Evolutionary conservation across 257 asterid species (phyloP), one percentile per base, ranked within the genome.

Genomic region (Paulownia fortunei): DNA sequence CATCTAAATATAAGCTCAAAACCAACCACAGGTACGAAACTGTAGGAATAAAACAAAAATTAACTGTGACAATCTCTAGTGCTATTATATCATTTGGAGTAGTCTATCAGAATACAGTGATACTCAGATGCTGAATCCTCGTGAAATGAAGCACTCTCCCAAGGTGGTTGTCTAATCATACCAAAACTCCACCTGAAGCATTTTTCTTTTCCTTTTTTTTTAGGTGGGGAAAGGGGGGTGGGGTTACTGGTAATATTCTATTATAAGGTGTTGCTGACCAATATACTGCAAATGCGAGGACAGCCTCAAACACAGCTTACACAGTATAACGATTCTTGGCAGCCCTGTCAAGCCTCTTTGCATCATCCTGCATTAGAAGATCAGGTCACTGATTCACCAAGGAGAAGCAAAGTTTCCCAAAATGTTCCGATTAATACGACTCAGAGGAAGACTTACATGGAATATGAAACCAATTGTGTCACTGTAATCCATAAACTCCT

Each of bases 401-500:
- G 37, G 74, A 39, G 46, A 64, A 58, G 37, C 67, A 24, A 52
- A 27, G n/a, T 4, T 21, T 26, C 27, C 1, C 41, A 55, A 23
- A 58, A 30, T 85, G 23, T 8, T 21, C n/a, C n/a, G 5, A 32
- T 24, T n/a, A 52, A 72, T 13, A 67, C 12, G 76, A 41, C 12
- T 27, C 8, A 62, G 27, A 11, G 54, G 61, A 36, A 27, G 58
- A 30, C 96, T 79, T 83, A 92, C 98, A 73, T 96, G 98, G 86
- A 84, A 69, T 63, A 92, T 89, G 88, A 85, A 96, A 62, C 98
- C 99, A 19, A 89, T 83, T 2, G 86, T 18, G 0, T 88, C 96
- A 18, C 87, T 89, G 89, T 82, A 89, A 82, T 92, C 99, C 78
- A 96, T 89, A 78, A 89, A 82, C 80, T 87, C 91, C 93, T 96